Evolutionary conservation across 2,329 filamentous ascomycete species (phyloP).

Genomic region (Aspergillus ochraceus): DNA sequence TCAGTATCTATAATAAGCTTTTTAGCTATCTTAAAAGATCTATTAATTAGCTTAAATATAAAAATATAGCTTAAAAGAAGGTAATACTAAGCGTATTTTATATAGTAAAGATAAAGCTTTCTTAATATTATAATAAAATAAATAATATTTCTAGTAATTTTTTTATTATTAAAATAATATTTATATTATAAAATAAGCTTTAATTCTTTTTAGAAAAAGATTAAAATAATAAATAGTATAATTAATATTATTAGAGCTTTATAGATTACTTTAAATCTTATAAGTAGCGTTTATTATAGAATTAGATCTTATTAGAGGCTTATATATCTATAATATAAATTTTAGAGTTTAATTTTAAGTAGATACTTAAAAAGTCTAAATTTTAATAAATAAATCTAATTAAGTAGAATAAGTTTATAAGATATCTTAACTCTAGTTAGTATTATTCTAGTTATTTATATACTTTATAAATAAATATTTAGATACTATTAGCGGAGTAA

Average conservation of each 20-base stretch:
- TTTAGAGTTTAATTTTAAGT: too few relatives aligned
- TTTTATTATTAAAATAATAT: background rate
- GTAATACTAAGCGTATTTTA: slow-evolving; percentile 8
- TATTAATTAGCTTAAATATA: slow-evolving; percentile 5
- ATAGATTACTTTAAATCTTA: background rate
- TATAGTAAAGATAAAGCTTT: slow-evolving; percentile 8
- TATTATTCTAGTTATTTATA: background rate
- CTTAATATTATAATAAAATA: slow-evolving; percentile 13
- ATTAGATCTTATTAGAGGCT: background rate
- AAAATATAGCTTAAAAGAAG: slow-evolving; percentile 14
- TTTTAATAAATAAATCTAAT: too few relatives aligned
- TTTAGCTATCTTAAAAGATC: background rate
- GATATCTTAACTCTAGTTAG: background rate
- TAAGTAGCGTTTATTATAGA: background rate
- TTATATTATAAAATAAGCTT: slow-evolving; percentile 10
- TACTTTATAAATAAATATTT: background rate
- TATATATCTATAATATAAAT: background rate
- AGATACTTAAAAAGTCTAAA: too few relatives aligned
- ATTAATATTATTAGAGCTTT: background rate
- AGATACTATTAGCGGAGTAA: too few relatives aligned
- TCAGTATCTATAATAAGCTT: slow-evolving; percentile 7
- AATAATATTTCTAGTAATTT: slow-evolving; percentile 5
- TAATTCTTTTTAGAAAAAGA: slow-evolving; percentile 12
- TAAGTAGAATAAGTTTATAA: background rate
- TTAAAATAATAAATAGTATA: background rate